Conservation (phyloP, 2,329 filamentous ascomycete genomes). For the Cercospora zeae-maydis region DNA sequence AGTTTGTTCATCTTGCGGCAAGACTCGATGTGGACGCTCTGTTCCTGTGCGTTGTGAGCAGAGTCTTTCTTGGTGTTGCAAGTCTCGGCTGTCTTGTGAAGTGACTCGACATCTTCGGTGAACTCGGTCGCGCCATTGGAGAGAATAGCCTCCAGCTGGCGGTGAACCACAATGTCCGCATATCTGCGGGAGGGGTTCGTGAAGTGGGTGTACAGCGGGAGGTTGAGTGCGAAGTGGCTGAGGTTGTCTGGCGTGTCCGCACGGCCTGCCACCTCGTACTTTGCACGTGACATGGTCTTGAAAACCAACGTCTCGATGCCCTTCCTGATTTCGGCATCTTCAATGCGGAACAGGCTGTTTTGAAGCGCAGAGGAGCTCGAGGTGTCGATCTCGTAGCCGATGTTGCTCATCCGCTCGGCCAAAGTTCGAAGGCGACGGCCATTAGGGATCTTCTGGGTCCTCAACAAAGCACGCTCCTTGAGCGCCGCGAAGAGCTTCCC, state of each 20-base stretch:
- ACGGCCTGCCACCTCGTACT: constrained; percentile 86
- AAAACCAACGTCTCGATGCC: constrained; percentile 95
- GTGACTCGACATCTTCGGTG: constrained; percentile 78
- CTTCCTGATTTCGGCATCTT: constrained; percentile 85
- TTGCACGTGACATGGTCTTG: constrained; percentile 94
- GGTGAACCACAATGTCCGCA: constrained; percentile 90
- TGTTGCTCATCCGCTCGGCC: constrained; percentile 84
- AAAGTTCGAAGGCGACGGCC: constrained; percentile 84
- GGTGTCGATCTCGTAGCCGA: constrained; percentile 86
- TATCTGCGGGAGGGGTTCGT: constrained; percentile 93
- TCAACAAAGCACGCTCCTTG: constrained; percentile 88
- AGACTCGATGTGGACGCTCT: constrained; percentile 97
- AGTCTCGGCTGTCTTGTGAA: constrained; percentile 88
- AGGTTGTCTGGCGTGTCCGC: constrained; percentile 66
- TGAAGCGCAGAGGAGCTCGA: constrained; percentile 87
- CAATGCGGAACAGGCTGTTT: constrained; percentile 90
- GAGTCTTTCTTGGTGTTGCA: constrained; percentile 99
- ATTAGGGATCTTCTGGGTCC: constrained; percentile 81
- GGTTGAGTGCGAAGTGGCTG: constrained; percentile 86
- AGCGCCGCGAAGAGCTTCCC: constrained; percentile 74
- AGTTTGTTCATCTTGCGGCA: constrained; percentile 95
- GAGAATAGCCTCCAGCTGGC: constrained; percentile 83
- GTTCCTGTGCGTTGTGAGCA: constrained; percentile 93
- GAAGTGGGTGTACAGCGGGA: constrained; percentile 95
- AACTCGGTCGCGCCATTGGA: constrained; percentile 81